Evolutionary conservation across 768 basidiomycete species (phyloP), one percentile per base, ranked within the genome.

Genomic region (Strobilomyces confusus): DNA sequence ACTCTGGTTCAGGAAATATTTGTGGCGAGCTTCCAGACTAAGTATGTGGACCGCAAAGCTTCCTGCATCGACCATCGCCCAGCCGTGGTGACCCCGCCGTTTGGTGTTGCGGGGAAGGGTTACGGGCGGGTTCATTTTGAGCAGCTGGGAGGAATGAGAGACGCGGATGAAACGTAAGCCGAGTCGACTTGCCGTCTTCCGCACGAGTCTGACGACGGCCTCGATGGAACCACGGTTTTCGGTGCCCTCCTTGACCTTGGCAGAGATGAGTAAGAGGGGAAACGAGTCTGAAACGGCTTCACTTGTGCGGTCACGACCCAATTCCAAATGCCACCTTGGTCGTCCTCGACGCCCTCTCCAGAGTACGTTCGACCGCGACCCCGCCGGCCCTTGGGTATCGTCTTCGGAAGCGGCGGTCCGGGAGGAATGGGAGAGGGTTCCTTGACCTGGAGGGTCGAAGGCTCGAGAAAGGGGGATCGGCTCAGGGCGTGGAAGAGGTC

Each of bases 11-110:
- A 63, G 53, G 63, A 92, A 91, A 73, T 84, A 92, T 66, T 80
- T 83, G 58, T 84, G 80, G 56, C 81, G 74, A 23, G 86, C 85
- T 25, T 79, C 76, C 52, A 70, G 78, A 70, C 85, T 87, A 54
- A 92, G 59, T 44, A 93, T 74, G 64, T 93, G 90, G 20, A 92
- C 82, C 1, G 83, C 90, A 74, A 90, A 87, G 43, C 82, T 77
- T 29, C 89, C 89, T 8, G 81, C 87, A 65, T 93, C 90, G 44
- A 93, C 72, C 83, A 92, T 82, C 3, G 85, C 86, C 91, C 90
- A 93, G 23, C 87, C 88, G 49, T 84, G 84, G 57, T 80, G 77
- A 53, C 76, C 75, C 26, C 78, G 73, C 32, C 79, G 78, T 63
- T 82, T 83, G 29, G 79, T 73, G 54, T 88, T 89, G 19, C 81